Conservation (phyloP, 139 green algal species). For the Chlorella sp. region DNA sequence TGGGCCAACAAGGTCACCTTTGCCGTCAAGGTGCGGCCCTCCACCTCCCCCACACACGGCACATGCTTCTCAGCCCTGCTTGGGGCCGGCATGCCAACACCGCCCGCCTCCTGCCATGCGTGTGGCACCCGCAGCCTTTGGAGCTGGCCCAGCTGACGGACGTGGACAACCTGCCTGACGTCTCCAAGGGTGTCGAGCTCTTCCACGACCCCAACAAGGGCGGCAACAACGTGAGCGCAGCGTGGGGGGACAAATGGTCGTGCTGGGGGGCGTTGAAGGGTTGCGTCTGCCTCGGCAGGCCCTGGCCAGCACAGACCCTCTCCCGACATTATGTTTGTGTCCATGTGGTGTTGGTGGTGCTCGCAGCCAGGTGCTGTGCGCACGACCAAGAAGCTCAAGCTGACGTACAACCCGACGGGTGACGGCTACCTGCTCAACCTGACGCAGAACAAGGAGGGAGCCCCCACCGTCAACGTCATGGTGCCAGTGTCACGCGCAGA, state of each 20-base stretch:
- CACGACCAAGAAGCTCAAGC: too few relatives aligned
- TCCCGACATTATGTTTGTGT: not conserved
- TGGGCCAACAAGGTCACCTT: too few relatives aligned
- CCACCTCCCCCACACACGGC: too few relatives aligned
- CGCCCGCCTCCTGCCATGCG: too few relatives aligned
- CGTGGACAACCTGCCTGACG: not conserved
- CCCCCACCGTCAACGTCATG: not conserved
- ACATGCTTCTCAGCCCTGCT: too few relatives aligned
- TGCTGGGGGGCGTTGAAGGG: too few relatives aligned
- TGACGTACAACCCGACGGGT: too few relatives aligned
- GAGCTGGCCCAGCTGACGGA: not conserved
- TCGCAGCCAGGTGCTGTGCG: too few relatives aligned
- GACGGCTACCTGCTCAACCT: too few relatives aligned
- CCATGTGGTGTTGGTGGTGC: not conserved
- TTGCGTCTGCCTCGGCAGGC: not conserved
- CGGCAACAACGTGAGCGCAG: not conserved
- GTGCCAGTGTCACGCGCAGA: not conserved
- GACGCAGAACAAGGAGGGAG: too few relatives aligned
- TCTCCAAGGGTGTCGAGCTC: not conserved
- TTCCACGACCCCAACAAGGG: not conserved
- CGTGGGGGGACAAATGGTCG: not conserved
- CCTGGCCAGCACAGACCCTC: not conserved
- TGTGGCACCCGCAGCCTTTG: not conserved
- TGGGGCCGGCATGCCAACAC: too few relatives aligned
- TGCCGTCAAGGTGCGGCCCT: too few relatives aligned